phyloP scores from a whole-genome alignment of 768 basidiomycete genomes.

The Trametes cinnabarina region DNA sequence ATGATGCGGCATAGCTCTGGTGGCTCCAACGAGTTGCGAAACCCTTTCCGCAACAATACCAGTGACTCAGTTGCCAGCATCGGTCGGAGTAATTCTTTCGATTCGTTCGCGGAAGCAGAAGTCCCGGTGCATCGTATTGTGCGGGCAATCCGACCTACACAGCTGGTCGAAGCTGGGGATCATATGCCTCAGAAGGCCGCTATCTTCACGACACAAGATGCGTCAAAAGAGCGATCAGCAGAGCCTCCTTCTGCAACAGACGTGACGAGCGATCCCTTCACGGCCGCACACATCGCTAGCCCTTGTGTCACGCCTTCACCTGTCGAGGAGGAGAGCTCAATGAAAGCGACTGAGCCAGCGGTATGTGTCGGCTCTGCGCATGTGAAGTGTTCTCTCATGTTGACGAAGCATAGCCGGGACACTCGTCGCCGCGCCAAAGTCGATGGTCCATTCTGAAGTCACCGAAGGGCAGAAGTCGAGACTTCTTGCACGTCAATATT shows the following conservation, averaged over 20 bases:
- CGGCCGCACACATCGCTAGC: background rate
- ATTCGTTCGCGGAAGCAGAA: conserved; percentile 1
- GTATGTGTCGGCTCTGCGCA: background rate
- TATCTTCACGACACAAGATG: background rate
- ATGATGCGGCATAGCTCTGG: background rate
- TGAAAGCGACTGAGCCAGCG: background rate
- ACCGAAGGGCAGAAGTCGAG: background rate
- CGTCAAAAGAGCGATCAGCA: background rate
- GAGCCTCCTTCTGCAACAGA: background rate
- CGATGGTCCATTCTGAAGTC: conserved; percentile 3
- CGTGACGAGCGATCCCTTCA: conserved; percentile 1
- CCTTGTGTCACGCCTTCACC: background rate
- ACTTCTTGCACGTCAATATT: conserved; percentile 19
- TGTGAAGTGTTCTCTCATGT: background rate
- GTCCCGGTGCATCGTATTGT: conserved; percentile 10
- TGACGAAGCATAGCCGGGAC: background rate
- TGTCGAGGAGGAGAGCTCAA: background rate
- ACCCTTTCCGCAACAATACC: conserved; percentile 12
- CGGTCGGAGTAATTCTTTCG: background rate
- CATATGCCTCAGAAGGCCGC: conserved; percentile 5
- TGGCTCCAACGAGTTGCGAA: conserved; percentile 1
- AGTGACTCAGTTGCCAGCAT: background rate
- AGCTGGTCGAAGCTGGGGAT: background rate
- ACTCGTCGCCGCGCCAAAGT: background rate
- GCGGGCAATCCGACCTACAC: background rate